Base-by-base conservation (phyloP, 2,329 filamentous ascomycete genomes). In the Hymenoscyphus fructigenus region DNA sequence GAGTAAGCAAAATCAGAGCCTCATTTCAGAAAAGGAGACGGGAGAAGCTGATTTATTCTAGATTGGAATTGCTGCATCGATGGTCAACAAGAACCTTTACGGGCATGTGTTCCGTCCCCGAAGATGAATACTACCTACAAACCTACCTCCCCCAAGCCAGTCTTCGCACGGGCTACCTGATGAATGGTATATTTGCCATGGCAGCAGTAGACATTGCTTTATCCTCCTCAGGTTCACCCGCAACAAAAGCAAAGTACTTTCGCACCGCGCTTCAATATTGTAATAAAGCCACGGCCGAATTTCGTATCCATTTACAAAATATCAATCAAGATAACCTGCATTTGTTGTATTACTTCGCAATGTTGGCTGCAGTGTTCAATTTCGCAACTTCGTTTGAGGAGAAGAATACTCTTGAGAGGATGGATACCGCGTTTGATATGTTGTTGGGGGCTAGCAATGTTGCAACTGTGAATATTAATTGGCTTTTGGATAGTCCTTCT, bases 61-160 rank as follows among this genome's bases (percentile, higher is more conserved):
- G 59, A 23, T 47, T 64, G n/a, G 62, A 64, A 57, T 34, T 64
- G 5, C 59, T 64, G 57, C 62, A 64, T 26, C 62, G 62, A 12
- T 64, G 62, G 62, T 60, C 62, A 29, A 57, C 57, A n/a, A 56
- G 36, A 26, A 64, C 62, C 20, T 64, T 55, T 26, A 28, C 28
- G 15, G 55, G 62, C 3, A 29, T 64, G 10, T 47, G n/a, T 20
- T 28, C 26, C 47, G 41, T 64, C 15, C 57, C 62, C 0, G 62
- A 64, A 59, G 62, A 64, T 32, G 17, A 28, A 3, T 32, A 29
- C 14, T 60, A 60, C 47, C 57, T 64, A 2, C 62, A 64, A 60
- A 47, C 36, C 20, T 44, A 55, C 5, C 29, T 64, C 14, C 62
- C 62, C 12, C 62, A 34, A 5, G 29, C 23, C 28, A 32, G 38